A percentile compares a stretch with the other conserved stretches of the same genome.
Evolutionary conservation across 768 basidiomycete species (phyloP).

Genomic region (Russula virescens): DNA sequence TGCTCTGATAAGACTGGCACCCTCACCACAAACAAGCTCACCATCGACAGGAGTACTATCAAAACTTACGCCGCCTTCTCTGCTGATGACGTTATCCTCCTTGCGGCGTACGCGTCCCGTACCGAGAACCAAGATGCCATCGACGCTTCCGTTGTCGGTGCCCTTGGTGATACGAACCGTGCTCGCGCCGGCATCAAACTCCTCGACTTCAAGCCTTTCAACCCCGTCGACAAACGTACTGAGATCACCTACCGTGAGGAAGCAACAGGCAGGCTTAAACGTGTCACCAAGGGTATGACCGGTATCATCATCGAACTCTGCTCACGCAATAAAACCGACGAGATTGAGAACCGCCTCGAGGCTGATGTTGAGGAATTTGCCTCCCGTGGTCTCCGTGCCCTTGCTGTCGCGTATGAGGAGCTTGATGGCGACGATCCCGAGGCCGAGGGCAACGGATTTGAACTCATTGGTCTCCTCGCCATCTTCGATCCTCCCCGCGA

Average conservation of each 20-base stretch:
- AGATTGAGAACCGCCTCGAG: slow-evolving; percentile 86
- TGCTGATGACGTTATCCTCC: slow-evolving; percentile 85
- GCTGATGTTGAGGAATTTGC: slow-evolving; percentile 96
- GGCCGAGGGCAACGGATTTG: slow-evolving; percentile 92
- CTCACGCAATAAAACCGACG: slow-evolving; percentile 94
- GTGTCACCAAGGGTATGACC: slow-evolving; percentile 99
- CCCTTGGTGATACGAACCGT: slow-evolving; percentile 61
- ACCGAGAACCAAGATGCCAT: slow-evolving; percentile 99
- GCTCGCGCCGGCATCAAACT: slow-evolving; percentile 94
- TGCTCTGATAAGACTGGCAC: slow-evolving; percentile 99
- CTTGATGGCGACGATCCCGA: slow-evolving; percentile 77
- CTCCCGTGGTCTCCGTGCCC: slow-evolving; percentile 91
- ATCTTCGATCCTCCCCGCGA: slow-evolving; percentile 98
- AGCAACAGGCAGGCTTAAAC: slow-evolving; percentile 92
- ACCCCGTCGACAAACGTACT: slow-evolving; percentile 98
- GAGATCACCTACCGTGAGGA: slow-evolving; percentile 97
- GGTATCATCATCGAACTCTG: slow-evolving; percentile 97
- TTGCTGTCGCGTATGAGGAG: slow-evolving; percentile 95
- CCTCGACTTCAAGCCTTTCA: slow-evolving; percentile 99
- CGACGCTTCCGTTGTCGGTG: slow-evolving; percentile 77
- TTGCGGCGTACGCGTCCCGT: slow-evolving; percentile 93
- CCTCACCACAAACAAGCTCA: slow-evolving; percentile 98
- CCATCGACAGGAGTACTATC: slow-evolving; percentile 90
- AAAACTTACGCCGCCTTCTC: slow-evolving; percentile 86
- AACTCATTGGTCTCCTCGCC: slow-evolving; percentile 92